Evolutionary conservation across 202 grass and related monocot genomes (phyloP).

Genomic region (Digitaria exilis): DNA sequence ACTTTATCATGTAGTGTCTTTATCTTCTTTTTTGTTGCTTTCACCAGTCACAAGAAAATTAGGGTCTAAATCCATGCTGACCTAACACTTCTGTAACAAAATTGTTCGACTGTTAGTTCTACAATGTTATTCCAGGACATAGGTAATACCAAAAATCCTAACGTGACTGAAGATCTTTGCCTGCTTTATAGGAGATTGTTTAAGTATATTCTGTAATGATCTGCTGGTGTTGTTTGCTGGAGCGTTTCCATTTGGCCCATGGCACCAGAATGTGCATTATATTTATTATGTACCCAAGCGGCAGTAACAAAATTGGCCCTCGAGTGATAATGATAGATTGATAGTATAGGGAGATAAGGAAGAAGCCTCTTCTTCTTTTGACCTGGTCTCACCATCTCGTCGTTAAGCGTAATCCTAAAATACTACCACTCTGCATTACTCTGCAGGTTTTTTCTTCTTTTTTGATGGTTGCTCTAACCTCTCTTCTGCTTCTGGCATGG

Average conservation of each 20-base stretch:
- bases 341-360: not conserved
- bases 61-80: not conserved
- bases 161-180: not conserved
- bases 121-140: not conserved
- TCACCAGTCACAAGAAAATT: not conserved
- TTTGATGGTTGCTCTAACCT: too few species aligned
- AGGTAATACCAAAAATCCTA: not conserved
- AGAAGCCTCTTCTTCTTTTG: not conserved
- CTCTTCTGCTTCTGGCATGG: not conserved
- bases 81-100: not conserved
- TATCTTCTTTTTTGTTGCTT: constrained; percentile 2
- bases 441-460: not conserved
- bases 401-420: not conserved
- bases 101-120: not conserved
- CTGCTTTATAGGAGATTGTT: not conserved
- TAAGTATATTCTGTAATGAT: not conserved
- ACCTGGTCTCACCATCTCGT: not conserved
- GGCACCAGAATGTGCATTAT: not conserved
- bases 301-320: not conserved
- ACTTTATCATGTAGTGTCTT: not conserved
- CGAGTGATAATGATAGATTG: not conserved
- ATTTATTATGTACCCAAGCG: not conserved
- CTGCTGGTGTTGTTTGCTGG: not conserved
- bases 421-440: not conserved
- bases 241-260: constrained; percentile 8